These are phyloP conservation scores for Eucalyptus virginea DNA, from an alignment of 345 rosid genomes.

Conservation along the genomic window DNA sequence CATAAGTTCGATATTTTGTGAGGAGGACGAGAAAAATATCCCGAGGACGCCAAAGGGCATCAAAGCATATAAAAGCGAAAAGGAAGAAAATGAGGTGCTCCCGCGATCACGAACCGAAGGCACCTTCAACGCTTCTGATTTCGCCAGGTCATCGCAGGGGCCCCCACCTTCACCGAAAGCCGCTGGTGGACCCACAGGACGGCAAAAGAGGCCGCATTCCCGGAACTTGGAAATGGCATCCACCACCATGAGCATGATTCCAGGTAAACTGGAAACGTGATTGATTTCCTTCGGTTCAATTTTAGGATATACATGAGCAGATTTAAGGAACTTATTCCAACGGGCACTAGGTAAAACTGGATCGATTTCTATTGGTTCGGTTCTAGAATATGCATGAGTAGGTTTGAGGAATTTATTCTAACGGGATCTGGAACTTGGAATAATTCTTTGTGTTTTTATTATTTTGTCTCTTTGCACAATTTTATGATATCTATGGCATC, in stretches of 20 bases:
- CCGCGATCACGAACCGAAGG: neutral
- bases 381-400: too few relatives aligned
- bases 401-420: too few relatives aligned
- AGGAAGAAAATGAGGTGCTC: neutral
- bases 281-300: too few relatives aligned
- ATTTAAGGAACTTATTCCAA: too few relatives aligned
- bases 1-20: neutral
- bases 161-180: neutral
- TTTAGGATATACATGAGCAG: too few relatives aligned
- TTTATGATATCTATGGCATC: too few relatives aligned
- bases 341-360: too few relatives aligned
- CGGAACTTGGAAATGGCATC: neutral
- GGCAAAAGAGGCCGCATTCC: neutral
- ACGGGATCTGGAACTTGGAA: accelerated
- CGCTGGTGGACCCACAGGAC: neutral
- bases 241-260: neutral
- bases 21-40: neutral
- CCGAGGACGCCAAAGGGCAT: neutral
- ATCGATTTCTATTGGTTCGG: too few relatives aligned
- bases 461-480: too few relatives aligned
- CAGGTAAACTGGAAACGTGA: too few relatives aligned
- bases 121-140: neutral
- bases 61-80: neutral
- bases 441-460: too few relatives aligned
- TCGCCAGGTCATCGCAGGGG: neutral